Evolutionary conservation across 495 filamentous ascomycete genomes (phyloP), one percentile per base, ranked within the genome.

Genomic region (Daldinia bambusicola): DNA sequence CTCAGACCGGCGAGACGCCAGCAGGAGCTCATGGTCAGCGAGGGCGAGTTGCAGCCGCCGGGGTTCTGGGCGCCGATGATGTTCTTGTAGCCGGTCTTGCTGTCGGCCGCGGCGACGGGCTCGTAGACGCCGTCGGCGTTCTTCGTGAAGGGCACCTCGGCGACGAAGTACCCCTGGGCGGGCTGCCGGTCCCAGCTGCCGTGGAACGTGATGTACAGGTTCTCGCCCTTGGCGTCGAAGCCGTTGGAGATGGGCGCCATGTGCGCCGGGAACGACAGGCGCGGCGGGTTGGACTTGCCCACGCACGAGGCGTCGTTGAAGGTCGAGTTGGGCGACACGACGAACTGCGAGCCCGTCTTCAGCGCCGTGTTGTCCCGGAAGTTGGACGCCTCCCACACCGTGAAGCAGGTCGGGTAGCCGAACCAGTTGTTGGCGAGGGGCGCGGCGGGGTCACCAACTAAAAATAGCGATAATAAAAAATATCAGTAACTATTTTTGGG

Each of bases 321-420:
- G 16, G 76, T 78, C 37, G 57, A 53, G 71, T 84, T 86, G 20
- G 81, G 82, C 63, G 79, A 32, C 59, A 85, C 72, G 0, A 79
- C 77, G 75, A 89, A 86, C 63, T 87, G 86, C 37, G 77, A 78
- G 9, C 86, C 86, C 6, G 82, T 79, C 63, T 80, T 78, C 58
- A 87, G 71, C 22, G 71, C 73, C 3, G 75, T 80, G 60, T 80
- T 81, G 70, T 85, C 75, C 0, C 79, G 81, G 64, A 88, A 81
- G 65, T 76, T 71, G 55, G 73, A 77, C 13, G 83, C 80, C 65
- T 85, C 80, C 87, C 89, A 91, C 8, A 87, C 86, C 0, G 89
- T 82, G 71, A 87, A 89, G 78, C 90, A 92, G 48, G 81, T 81
- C 12, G 90, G 90, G 69, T 92, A 92, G 3, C 90, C 89, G 75